Evolutionary conservation across 257 asterid genomes (phyloP).

Genomic region (Solanum arcanum): DNA sequence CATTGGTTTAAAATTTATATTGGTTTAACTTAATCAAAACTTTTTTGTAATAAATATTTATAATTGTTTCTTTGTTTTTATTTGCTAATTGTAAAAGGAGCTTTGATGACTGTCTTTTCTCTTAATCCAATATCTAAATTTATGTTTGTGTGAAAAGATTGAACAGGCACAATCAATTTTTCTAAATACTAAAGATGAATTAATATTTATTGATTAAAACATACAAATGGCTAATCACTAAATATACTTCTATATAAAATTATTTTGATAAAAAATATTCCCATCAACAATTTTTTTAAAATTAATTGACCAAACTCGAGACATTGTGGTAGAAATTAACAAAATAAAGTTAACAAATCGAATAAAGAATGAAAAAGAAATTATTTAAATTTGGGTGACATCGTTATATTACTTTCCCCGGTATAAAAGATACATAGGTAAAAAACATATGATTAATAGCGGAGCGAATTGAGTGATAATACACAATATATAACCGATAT

Average conservation of each 20-base stretch:
- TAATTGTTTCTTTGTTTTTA: neutral
- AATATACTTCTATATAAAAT: neutral
- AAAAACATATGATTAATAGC: neutral
- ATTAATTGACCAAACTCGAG: neutral
- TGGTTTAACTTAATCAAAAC: neutral
- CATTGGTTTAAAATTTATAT: neutral
- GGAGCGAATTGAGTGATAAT: neutral
- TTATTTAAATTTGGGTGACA: neutral
- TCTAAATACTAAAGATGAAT: neutral
- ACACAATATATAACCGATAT: neutral
- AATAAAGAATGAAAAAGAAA: neutral
- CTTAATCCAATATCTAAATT: neutral
- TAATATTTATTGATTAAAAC: neutral
- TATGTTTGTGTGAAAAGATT: neutral
- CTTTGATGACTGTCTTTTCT: neutral
- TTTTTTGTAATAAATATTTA: neutral
- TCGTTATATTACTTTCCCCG: neutral
- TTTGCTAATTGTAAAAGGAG: neutral
- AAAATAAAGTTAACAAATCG: neutral
- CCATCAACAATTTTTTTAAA: neutral
- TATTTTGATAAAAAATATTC: neutral
- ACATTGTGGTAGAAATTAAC: neutral
- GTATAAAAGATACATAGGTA: neutral
- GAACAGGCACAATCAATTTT: neutral
- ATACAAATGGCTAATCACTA: neutral